Percentiles rank a stretch among this genome's conserved stretches.
These are phyloP conservation scores for Leishmania turanica DNA, from an alignment of 208 protist species.

Conservation along the genomic window DNA sequence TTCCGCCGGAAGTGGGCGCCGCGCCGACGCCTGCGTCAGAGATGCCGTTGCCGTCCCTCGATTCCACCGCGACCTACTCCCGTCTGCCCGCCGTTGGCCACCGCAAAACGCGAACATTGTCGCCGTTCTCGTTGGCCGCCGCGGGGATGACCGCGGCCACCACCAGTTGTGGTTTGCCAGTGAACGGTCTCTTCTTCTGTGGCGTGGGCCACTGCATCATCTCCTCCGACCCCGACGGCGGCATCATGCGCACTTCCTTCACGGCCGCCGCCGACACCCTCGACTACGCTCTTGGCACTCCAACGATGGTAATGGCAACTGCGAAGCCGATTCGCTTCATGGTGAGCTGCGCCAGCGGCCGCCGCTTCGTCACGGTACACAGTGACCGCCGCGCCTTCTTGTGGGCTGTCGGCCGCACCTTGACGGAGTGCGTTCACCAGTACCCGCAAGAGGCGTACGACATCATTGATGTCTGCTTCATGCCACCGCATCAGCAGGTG, in stretches of 20 bases:
- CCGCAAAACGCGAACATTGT: not conserved
- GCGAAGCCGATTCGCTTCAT: conserved; percentile 51
- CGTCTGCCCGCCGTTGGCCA: not conserved
- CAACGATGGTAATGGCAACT: conserved; percentile 27
- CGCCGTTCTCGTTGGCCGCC: not conserved
- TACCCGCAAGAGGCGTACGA: conserved; percentile 84
- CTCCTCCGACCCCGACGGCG: conserved; percentile 62
- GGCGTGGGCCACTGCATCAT: conserved; percentile 53
- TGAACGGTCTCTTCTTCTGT: conserved; percentile 64
- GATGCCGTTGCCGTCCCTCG: not conserved
- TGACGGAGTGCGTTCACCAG: conserved; percentile 62
- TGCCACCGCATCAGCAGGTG: conserved; percentile 49
- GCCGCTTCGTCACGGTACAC: conserved; percentile 76
- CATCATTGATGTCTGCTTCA: conserved; percentile 66
- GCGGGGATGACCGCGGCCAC: not conserved
- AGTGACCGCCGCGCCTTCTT: conserved; percentile 73
- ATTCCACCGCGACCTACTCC: not conserved
- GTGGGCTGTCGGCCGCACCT: conserved; percentile 70
- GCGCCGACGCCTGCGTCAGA: not conserved
- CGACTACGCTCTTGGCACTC: conserved; percentile 20
- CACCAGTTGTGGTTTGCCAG: conserved; percentile 4
- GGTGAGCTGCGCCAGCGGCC: conserved; percentile 44
- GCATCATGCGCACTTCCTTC: conserved; percentile 54
- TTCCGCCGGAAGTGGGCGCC: not conserved
- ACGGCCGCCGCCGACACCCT: conserved; percentile 18